phyloP scores from a whole-genome alignment of 371 early-diverging fungal genomes.

The Choanephora cucurbitarum region DNA sequence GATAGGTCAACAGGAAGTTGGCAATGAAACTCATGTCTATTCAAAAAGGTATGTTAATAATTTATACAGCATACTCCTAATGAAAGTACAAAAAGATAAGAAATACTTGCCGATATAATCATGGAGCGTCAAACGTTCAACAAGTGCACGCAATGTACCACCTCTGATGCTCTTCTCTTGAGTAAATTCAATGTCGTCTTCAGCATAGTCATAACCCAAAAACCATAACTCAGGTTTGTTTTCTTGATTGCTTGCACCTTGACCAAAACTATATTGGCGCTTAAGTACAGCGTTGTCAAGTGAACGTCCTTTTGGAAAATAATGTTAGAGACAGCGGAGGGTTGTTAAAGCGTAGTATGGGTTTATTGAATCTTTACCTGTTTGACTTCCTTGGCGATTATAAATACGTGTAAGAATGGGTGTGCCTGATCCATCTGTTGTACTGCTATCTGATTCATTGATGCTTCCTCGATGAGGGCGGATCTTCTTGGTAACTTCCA shows the following conservation, averaged over 20 bases:
- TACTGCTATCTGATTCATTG: conserved; percentile 10
- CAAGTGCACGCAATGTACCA: conserved; percentile 82
- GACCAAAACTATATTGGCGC: conserved; percentile 25
- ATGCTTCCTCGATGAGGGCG: conserved; percentile 22
- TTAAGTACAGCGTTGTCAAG: conserved; percentile 14
- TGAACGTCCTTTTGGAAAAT: background rate
- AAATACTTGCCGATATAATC: conserved; percentile 53
- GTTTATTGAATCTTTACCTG: background rate
- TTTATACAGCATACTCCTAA: too few species aligned
- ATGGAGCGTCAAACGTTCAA: conserved; percentile 89
- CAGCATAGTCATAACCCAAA: conserved; percentile 77
- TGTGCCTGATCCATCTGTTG: background rate
- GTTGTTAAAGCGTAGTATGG: too few species aligned
- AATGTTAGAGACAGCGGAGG: too few species aligned
- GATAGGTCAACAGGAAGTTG: conserved; percentile 88
- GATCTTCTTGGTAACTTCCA: conserved; percentile 7
- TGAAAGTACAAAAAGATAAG: background rate
- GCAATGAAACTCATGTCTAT: conserved; percentile 77
- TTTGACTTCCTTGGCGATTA: conserved; percentile 11
- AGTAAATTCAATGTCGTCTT: conserved; percentile 76
- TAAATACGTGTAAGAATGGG: conserved; percentile 13
- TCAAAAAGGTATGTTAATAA: too few species aligned
- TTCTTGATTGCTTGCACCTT: conserved; percentile 13
- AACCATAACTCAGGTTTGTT: conserved; percentile 35
- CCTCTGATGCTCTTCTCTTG: conserved; percentile 83